Percentiles rank a stretch among this genome's conserved stretches.
These are phyloP conservation scores for Phytophthora ohioensis DNA, from an alignment of 352 stramenopile species.

Conservation along the genomic window DNA sequence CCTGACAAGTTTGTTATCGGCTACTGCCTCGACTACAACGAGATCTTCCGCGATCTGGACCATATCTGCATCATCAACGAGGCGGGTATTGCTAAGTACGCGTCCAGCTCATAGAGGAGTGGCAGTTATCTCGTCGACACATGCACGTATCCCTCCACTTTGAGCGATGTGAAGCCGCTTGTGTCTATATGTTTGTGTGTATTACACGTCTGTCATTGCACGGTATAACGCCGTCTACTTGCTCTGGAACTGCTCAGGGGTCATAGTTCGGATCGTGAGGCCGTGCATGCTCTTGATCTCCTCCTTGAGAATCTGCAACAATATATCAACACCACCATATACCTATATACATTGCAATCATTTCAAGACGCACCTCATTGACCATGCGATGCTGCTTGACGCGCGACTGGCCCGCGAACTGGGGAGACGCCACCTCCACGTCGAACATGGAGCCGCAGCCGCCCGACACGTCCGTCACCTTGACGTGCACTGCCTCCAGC, in stretches of 20 bases:
- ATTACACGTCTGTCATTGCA: conserved; percentile 4
- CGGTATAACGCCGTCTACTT: conserved; percentile 47
- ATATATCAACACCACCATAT: neutral
- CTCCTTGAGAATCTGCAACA: conserved; percentile 75
- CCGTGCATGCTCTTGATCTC: conserved; percentile 91
- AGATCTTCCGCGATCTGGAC: conserved; percentile 95
- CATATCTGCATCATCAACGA: conserved; percentile 97
- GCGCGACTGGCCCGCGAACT: conserved; percentile 82
- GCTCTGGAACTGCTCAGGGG: conserved; percentile 74
- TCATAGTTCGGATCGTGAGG: conserved; percentile 85
- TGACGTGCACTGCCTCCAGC: conserved; percentile 81
- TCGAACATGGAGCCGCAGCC: conserved; percentile 92
- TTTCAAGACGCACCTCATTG: conserved; percentile 62
- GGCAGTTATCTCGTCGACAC: neutral
- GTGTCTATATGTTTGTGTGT: conserved; percentile 33
- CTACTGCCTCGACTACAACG: conserved; percentile 98
- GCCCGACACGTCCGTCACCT: conserved; percentile 88
- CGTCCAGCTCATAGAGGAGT: conserved; percentile 50
- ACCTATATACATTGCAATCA: neutral
- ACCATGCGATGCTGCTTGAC: conserved; percentile 91
- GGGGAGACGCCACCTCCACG: conserved; percentile 83
- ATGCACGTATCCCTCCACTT: conserved; percentile 4
- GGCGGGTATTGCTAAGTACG: conserved; percentile 90
- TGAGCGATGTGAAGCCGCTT: conserved; percentile 9
- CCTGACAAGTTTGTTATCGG: conserved; percentile 96